Percentiles rank a stretch among this genome's conserved stretches.
phyloP scores from a whole-genome alignment of 306 rosid genomes.

The Mucuna pruriens region DNA sequence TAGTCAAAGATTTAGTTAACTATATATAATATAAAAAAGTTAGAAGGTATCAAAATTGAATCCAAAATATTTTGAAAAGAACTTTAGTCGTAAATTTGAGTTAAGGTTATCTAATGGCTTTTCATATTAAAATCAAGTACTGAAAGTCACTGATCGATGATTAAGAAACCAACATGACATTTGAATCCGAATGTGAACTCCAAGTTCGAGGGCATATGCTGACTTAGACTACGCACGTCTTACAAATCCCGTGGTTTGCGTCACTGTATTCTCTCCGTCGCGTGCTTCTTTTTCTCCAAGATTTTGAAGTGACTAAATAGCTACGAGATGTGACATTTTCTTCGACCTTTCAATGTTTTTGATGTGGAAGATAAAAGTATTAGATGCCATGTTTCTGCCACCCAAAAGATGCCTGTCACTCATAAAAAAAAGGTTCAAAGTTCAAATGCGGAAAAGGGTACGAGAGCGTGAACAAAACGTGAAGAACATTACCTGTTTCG shows the following conservation, averaged over 20 bases:
- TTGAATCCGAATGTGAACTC: constrained; percentile 34
- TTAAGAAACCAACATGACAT: not conserved
- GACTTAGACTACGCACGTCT: not conserved
- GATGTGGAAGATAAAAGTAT: constrained; percentile 45
- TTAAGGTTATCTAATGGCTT: constrained; percentile 11
- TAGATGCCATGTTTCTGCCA: constrained; percentile 58
- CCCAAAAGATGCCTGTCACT: constrained; percentile 47
- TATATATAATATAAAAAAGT: too few species aligned
- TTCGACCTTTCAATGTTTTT: constrained; percentile 41
- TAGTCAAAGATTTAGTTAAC: too few species aligned
- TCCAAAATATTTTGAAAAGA: too few species aligned
- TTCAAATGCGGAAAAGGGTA: not conserved
- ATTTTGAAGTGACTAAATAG: constrained; percentile 38
- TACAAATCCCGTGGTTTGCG: not conserved
- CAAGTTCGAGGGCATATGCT: not conserved
- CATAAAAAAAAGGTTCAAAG: constrained; percentile 3
- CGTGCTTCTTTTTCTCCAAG: not conserved
- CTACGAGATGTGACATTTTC: constrained; percentile 54
- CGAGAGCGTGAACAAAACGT: constrained; percentile 2
- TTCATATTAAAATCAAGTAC: not conserved
- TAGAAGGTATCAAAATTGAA: too few species aligned
- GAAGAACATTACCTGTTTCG: constrained; percentile 19
- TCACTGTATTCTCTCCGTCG: constrained; percentile 21
- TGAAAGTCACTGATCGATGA: not conserved
- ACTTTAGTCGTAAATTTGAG: not conserved